These are phyloP conservation scores for Phragmites australis DNA, from an alignment of 176 grass and related monocot species.

Conservation along the genomic window DNA sequence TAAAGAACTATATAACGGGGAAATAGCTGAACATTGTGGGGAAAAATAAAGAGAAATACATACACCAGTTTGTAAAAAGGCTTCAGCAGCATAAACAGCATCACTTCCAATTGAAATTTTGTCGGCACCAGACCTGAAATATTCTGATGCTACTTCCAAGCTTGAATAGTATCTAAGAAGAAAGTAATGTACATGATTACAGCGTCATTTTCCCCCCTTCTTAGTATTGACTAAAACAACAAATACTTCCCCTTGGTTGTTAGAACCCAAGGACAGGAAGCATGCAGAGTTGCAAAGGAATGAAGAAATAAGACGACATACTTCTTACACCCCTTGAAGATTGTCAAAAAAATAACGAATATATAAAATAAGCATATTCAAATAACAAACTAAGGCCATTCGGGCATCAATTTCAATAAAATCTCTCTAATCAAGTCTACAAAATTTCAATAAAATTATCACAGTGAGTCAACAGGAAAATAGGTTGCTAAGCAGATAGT, in stretches of 20 bases:
- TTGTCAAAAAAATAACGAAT: background rate
- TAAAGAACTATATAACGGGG: constrained; percentile 15
- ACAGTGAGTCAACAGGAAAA: constrained; percentile 25
- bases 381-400: background rate
- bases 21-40: constrained; percentile 14
- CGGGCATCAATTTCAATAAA: constrained; percentile 18
- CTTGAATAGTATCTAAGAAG: constrained; percentile 87
- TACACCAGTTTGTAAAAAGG: constrained; percentile 87
- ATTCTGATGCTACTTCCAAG: constrained; percentile 97
- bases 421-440: constrained; percentile 24
- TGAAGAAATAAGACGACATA: constrained; percentile 25
- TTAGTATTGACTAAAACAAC: constrained; percentile 7
- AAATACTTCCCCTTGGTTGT: constrained; percentile 1
- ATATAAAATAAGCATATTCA: background rate
- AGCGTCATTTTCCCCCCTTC: background rate
- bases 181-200: constrained; percentile 24
- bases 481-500: constrained; percentile 9
- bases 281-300: constrained; percentile 30
- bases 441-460: constrained; percentile 2
- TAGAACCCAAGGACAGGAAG: constrained; percentile 10
- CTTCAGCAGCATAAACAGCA: constrained; percentile 94
- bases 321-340: background rate
- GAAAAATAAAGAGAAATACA: constrained; percentile 43
- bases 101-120: constrained; percentile 98
- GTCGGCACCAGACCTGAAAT: constrained; percentile 98